Evolutionary conservation across 1,284 basidiomycete genomes (phyloP), one percentile per base, ranked within the genome.

Genomic region (Mycocalia duriaeana): DNA sequence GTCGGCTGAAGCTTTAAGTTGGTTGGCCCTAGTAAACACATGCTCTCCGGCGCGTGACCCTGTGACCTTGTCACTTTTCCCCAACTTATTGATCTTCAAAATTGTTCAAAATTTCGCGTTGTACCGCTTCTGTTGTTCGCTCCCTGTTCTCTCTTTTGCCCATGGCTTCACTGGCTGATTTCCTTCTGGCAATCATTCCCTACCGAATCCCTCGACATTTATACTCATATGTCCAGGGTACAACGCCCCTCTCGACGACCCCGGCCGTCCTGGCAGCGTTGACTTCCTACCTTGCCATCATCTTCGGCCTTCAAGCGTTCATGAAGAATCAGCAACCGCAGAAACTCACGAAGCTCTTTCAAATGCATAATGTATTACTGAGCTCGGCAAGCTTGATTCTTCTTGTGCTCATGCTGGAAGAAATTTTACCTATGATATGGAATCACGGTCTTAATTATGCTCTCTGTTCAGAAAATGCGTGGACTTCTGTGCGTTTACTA

Each of bases 321-420:
- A 97, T 97, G 94, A 89, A 81, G 68, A 75, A 79, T 64, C 79
- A 77, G 56, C 73, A 76, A 58, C 79, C 87, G 35, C 77, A 79
- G 62, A 90, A 89, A 72, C 84, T 96, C 61, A 93, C 88, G 60
- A 68, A 78, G 43, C 79, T 94, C 53, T 99, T 99, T 73, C 89
- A 94, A 73, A 64, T 89, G 43, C 95, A 99, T 73, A 99, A 99
- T 66, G 73, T 92, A 54, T 70, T 94, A 63, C 80, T 99, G 51
- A 91, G 89, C 53, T 62, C 75, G 28, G 94, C 93, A 26, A 94
- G 91, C 53, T 74, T 77, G 23, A 67, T 97, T 42, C 75, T 98
- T 34, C 82, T 99, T 38, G 72, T 74, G 13, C 76, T 96, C 39
- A 95, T 97, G 80, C 66, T 91, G 37, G 94, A 98, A 69, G 93